These are phyloP conservation scores for Podospora comata DNA, from an alignment of 495 filamentous ascomycete genomes.

Conservation along the genomic window DNA sequence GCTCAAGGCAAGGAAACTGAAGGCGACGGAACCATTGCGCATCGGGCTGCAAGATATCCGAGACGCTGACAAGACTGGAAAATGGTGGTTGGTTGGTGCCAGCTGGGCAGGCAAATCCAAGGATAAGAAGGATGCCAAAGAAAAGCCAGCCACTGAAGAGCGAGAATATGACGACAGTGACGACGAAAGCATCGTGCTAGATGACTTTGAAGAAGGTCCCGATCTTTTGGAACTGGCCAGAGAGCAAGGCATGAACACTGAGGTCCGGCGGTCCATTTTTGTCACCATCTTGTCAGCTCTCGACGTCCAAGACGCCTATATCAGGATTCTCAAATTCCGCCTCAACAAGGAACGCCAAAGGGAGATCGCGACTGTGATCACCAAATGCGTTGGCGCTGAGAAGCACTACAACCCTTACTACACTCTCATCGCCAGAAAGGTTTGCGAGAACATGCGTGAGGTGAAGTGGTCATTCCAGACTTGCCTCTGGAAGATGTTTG, in stretches of 20 bases:
- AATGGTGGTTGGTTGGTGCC: slow-evolving; percentile 97
- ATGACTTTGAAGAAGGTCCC: slow-evolving; percentile 52
- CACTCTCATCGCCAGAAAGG: slow-evolving; percentile 70
- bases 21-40: slow-evolving; percentile 75
- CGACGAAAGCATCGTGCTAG: slow-evolving; percentile 29
- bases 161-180: slow-evolving; percentile 45
- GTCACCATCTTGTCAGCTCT: slow-evolving; percentile 81
- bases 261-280: slow-evolving; percentile 88
- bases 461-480: slow-evolving; percentile 81
- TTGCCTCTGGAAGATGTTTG: slow-evolving; percentile 83
- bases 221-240: slow-evolving; percentile 73
- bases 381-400: slow-evolving; percentile 84
- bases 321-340: slow-evolving; percentile 72
- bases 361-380: slow-evolving; percentile 82
- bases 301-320: slow-evolving; percentile 79
- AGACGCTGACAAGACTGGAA: slow-evolving; percentile 79
- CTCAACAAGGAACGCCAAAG: slow-evolving; percentile 81
- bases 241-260: slow-evolving; percentile 91
- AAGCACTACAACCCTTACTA: slow-evolving; percentile 90
- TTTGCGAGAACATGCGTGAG: slow-evolving; percentile 68
- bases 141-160: slow-evolving; percentile 22
- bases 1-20: slow-evolving; percentile 63
- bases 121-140: slow-evolving; percentile 19
- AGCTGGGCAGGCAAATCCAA: slow-evolving; percentile 64
- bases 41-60: slow-evolving; percentile 76